Evolutionary conservation across 352 stramenopile species (phyloP).

Genomic region (Globisporangium perplexum): DNA sequence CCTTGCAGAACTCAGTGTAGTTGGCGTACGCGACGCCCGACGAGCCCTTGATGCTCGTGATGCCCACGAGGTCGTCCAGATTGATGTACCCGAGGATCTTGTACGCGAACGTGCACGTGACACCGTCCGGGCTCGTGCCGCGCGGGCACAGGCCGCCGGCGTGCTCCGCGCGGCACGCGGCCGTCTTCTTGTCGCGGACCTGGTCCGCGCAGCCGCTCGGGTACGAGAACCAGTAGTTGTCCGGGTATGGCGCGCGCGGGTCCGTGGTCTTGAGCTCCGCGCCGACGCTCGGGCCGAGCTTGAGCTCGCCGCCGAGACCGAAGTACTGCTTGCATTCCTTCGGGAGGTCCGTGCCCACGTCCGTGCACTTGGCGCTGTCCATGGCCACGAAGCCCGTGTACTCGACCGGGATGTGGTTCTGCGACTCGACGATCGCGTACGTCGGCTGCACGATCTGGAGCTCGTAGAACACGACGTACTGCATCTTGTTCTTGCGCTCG

Average conservation of each 20-base stretch:
- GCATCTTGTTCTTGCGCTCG: constrained; percentile 74
- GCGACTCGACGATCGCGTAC: constrained; percentile 58
- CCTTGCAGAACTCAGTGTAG: constrained; percentile 63
- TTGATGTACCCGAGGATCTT: constrained; percentile 51
- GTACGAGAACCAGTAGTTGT: constrained; percentile 78
- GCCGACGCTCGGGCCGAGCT: constrained; percentile 66
- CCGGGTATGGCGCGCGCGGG: constrained; percentile 52
- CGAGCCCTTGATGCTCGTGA: constrained; percentile 44
- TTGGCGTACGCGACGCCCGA: constrained; percentile 34
- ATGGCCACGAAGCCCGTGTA: constrained; percentile 71
- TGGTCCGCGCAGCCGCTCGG: constrained; percentile 48
- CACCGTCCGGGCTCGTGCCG: constrained; percentile 35
- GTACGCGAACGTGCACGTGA: constrained; percentile 55
- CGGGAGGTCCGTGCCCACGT: constrained; percentile 26
- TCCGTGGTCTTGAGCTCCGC: constrained; percentile 41
- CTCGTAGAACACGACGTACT: constrained; percentile 82
- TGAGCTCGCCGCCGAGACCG: constrained; percentile 45
- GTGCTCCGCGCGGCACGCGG: constrained; percentile 20
- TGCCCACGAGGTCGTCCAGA: constrained; percentile 73
- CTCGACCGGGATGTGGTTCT: constrained; percentile 37
- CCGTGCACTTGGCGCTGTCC: constrained; percentile 58
- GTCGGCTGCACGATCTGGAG: constrained; percentile 71
- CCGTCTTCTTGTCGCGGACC: constrained; percentile 2
- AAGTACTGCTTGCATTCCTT: constrained; percentile 69
- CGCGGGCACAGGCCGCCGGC: neutral